Base-by-base conservation (phyloP, 192 early-diverging fungal species). In the Backusella parvicylindrica region DNA sequence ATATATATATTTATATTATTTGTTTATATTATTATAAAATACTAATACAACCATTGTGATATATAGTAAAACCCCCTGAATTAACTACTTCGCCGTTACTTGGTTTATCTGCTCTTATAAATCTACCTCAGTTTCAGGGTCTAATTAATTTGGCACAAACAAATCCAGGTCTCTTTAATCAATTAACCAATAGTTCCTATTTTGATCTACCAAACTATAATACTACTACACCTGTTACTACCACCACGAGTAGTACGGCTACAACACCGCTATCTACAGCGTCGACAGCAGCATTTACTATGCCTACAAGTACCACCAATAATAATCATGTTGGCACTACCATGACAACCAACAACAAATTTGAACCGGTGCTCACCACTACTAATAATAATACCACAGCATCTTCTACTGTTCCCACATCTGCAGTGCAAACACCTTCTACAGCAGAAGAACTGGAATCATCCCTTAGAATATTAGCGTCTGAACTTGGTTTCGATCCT, bases 401-500 rank as follows among this genome's bases (percentile, higher is more conserved):
- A 31, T 38, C 66, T 49, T 50, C 43, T 18, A 72, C 12, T 38
- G 28, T 16, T 26, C 38, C 15, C 6, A 16, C 31, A 31, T 16
- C 43, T 56, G 64, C 11, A 33, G 65, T 35, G 35, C 72, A 41
- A 37, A 40, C 28, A 67, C 69, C 33, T 15, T 33, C 63, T 63
- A 77, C 23, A 41, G 64, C 15, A 71, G 63, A 71, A 31, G 70
- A 65, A n/a, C 40, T 77, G 32, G 76, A 65, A 31, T 68, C 47
- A 28, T 67, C 53, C 23, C 47, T 77, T 26, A 71, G 72, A 15
- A 68, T 66, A 18, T 38, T 77, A 6, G 71, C 71, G 26, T 64
- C 67, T 9, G 70, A 77, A 66, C 76, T 77, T 72, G 76, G 71
- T 2, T 77, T 77, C 43, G 76, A 73, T 40, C 63, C 75, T n/a